Evolutionary conservation across 148 eudicot genomes (phyloP).

Genomic region (Pharnaceum exiguum): DNA sequence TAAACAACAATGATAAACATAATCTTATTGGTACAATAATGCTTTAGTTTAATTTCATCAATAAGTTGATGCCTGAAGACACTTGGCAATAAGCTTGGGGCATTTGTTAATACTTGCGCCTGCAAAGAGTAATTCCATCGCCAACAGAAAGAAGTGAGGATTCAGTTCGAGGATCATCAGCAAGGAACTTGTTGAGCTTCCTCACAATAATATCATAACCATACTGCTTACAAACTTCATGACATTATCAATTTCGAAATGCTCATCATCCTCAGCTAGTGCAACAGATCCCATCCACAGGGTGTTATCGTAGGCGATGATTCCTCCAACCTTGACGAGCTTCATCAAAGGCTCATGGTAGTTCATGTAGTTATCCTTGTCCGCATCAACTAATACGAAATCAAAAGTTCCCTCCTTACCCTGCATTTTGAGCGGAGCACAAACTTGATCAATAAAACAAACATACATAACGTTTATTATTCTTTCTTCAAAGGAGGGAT

Average conservation of each 20-base stretch:
- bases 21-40: no score
- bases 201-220: slow-evolving; percentile 32
- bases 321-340: slow-evolving; percentile 48
- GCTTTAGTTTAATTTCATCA: no score
- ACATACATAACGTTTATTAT: no score
- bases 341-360: slow-evolving; percentile 56
- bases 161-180: slow-evolving; percentile 42
- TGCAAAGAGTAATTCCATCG: slow-evolving; percentile 53
- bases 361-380: slow-evolving; percentile 41
- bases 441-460: no score
- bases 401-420: slow-evolving; percentile 53
- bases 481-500: no score
- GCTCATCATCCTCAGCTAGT: slow-evolving; percentile 28
- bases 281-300: slow-evolving; percentile 42
- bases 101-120: no score
- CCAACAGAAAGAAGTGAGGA: slow-evolving; percentile 47
- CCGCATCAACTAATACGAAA: slow-evolving; percentile 67
- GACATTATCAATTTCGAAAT: slow-evolving; percentile 13
- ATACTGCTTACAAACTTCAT: no score
- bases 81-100: no score
- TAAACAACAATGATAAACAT: no score
- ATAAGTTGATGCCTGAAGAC: no score
- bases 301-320: slow-evolving; percentile 57
- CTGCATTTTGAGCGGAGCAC: no score
- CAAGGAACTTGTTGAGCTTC: slow-evolving; percentile 38